These are phyloP conservation scores for Ananas comosus DNA, from an alignment of 176 grass and related monocot genomes.

Conservation along the genomic window DNA sequence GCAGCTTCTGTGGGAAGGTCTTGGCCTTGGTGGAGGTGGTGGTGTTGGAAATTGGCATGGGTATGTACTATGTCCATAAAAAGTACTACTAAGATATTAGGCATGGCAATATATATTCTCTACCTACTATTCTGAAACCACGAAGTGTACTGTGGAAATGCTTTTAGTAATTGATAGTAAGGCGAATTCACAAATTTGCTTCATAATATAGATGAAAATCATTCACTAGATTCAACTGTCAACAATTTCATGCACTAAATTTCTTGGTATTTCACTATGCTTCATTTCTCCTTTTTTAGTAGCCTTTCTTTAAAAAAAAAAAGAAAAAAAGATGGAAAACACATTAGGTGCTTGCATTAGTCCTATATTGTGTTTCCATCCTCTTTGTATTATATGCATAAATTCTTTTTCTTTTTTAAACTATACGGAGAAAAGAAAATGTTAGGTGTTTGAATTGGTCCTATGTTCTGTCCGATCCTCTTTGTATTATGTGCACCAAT, in stretches of 20 bases:
- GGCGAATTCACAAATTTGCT: background rate
- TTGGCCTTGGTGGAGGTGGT: slow-evolving; percentile 62
- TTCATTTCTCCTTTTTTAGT: background rate
- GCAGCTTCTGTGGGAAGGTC: slow-evolving; percentile 85
- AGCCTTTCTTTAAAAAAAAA: too few relatives aligned
- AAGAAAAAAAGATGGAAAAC: too few relatives aligned
- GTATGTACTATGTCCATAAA: slow-evolving; percentile 30
- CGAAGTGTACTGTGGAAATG: background rate
- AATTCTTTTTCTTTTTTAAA: too few relatives aligned
- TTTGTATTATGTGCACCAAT: background rate
- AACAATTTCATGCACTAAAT: background rate
- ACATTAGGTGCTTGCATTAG: too few relatives aligned
- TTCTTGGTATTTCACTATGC: background rate
- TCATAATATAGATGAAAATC: background rate
- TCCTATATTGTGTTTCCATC: too few relatives aligned
- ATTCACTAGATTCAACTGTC: background rate
- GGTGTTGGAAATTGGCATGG: slow-evolving; percentile 63
- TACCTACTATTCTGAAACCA: background rate
- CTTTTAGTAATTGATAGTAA: background rate
- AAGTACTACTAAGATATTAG: background rate
- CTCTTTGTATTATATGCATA: too few relatives aligned
- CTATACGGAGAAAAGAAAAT: too few relatives aligned
- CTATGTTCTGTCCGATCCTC: background rate
- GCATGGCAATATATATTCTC: background rate
- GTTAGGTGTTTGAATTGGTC: background rate